Base-by-base conservation (phyloP, 352 stramenopile genomes). In the Globisporangium takayamanum region DNA sequence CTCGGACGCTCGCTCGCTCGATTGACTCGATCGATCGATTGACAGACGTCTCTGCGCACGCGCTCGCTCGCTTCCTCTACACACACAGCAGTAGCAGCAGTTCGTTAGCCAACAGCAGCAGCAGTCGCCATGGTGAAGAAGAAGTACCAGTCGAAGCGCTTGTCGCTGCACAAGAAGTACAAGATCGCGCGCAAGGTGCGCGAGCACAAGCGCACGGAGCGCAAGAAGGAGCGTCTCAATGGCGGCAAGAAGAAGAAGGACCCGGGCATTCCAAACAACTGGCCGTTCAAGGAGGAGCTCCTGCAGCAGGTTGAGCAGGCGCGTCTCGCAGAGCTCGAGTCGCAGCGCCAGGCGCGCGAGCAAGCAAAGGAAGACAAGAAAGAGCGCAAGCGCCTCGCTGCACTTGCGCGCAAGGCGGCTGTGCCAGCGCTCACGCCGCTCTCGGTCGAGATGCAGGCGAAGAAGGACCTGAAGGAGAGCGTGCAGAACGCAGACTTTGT, bases 161-260 rank as follows among this genome's bases (percentile, higher is more conserved):
- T 94, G 57, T 96, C 96, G 51, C 86, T 99, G 51, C 97, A 99
- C 78, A 97, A 99, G 84, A 99, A 99, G 79, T 99, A 99, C 85
- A 99, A 99, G 75, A 96, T 97, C 68, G 76, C 84, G 45, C 84
- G 83, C 62, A 95, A 93, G 68, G 84, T 94, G 70, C 77, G 78
- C 56, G 94, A 99, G 78, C 97, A 98, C 67, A 89, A 98, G 69
- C 88, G 96, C 30, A 89, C 97, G 73, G 84, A 97, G 63, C 90
- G 92, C 50, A 98, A 98, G 76, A 78, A 95, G 59, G 89, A 93
- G 33, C 92, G 90, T 47, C 64, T 89, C 25, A 86, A 86, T 47
- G 79, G 83, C 45, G 72, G 90, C 66, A 97, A 98, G 69, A 97
- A 97, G 77, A 96, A 97, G 68, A 98, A 98, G 66, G 95, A 98